A percentile compares a stretch with the other conserved stretches of the same genome.
phyloP scores from a whole-genome alignment of 805 yeast genomes.

The Zygosaccharomyces bisporus region DNA sequence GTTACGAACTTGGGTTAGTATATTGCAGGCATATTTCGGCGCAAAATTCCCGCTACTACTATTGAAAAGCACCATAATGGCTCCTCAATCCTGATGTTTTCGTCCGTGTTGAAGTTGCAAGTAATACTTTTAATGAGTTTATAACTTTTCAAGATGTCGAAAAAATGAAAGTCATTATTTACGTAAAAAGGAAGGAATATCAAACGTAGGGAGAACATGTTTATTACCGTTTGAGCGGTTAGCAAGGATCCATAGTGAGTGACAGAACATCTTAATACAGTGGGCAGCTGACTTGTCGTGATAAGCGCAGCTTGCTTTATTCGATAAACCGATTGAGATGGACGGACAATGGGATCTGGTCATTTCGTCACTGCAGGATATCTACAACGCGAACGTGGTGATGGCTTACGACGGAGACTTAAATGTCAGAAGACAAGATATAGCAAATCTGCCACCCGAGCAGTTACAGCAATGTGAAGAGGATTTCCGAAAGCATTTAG shows the following conservation, averaged over 20 bases:
- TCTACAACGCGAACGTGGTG: conserved; percentile 58
- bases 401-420: conserved; percentile 44
- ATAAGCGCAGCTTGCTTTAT: not conserved
- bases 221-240: conserved; percentile 5
- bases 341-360: conserved; percentile 69
- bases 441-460: conserved; percentile 35
- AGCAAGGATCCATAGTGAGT: not conserved
- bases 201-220: conserved; percentile 3
- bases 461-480: conserved; percentile 42
- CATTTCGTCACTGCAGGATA: conserved; percentile 62
- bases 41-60: conserved; percentile 7
- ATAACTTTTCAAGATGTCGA: not conserved
- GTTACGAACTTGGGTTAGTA: conserved; percentile 55
- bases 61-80: not conserved
- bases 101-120: too few species aligned
- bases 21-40: conserved; percentile 14
- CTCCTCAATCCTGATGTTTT: not conserved
- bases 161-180: not conserved
- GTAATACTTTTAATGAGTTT: not conserved
- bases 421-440: conserved; percentile 29
- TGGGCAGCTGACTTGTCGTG: too few species aligned
- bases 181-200: conserved; percentile 1
- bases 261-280: not conserved
- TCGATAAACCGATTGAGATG: conserved; percentile 29
- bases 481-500: conserved; percentile 48